A percentile compares a stretch with the other conserved stretches of the same genome.
These are phyloP conservation scores for Cyberlindnera mrakii DNA, from an alignment of 805 yeast species.

Conservation along the genomic window DNA sequence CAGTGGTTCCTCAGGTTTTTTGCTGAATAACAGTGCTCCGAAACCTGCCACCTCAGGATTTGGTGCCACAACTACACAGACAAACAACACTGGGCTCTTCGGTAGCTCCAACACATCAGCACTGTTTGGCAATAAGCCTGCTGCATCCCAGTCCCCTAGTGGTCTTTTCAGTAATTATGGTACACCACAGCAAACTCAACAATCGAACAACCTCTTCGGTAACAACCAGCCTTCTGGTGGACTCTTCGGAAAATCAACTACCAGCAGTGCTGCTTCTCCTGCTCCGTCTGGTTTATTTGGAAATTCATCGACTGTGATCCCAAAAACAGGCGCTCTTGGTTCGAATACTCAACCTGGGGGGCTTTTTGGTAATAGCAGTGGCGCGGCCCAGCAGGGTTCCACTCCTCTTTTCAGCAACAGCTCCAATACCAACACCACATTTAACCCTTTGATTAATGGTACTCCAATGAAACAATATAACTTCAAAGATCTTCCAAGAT, in stretches of 20 bases:
- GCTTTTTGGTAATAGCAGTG: constrained; percentile 20
- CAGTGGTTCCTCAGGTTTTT: not conserved
- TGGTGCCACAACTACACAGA: not conserved
- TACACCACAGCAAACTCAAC: constrained; percentile 16
- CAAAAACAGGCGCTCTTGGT: constrained; percentile 5
- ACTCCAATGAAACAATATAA: constrained; percentile 25
- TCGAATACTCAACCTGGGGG: constrained; percentile 14
- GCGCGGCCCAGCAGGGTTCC: not conserved
- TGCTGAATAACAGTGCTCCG: not conserved
- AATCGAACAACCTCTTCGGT: not conserved
- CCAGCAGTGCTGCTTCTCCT: constrained; percentile 2
- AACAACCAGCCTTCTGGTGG: not conserved
- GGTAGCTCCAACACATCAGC: constrained; percentile 1
- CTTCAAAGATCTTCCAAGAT: constrained; percentile 31
- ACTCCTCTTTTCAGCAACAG: constrained; percentile 11
- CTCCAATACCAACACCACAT: constrained; percentile 9
- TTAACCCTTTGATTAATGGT: constrained; percentile 25
- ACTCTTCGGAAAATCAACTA: constrained; percentile 4
- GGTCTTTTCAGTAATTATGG: constrained; percentile 12
- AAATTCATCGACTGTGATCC: constrained; percentile 17
- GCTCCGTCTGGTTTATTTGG: not conserved
- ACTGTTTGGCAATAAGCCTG: constrained; percentile 9
- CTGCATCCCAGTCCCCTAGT: constrained; percentile 5
- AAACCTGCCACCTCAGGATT: too few species aligned
- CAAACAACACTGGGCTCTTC: not conserved